Evolutionary conservation across 2,329 filamentous ascomycete species (phyloP).

Genomic region (Fusarium praegraminearum): DNA sequence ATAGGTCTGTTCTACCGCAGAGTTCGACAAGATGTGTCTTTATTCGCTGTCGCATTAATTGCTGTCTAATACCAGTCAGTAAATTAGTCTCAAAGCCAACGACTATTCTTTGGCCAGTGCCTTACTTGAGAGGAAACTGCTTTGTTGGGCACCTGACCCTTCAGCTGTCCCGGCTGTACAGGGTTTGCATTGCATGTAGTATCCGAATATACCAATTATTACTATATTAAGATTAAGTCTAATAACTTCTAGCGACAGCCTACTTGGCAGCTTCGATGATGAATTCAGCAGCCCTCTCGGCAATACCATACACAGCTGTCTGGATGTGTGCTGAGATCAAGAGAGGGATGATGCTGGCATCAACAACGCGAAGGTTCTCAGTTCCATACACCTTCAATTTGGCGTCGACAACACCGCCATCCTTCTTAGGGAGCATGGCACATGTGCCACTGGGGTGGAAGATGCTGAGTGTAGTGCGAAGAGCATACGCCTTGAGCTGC

Average conservation of each 20-base stretch:
- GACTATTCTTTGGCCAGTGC: no score
- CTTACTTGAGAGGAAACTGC: not conserved
- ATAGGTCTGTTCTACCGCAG: not conserved
- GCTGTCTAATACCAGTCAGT: no score
- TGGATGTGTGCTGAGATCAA: slow-evolving; percentile 62
- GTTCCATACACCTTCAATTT: slow-evolving; percentile 61
- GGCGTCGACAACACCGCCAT: slow-evolving; percentile 60
- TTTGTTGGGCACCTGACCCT: not conserved
- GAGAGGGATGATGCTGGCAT: slow-evolving; percentile 64
- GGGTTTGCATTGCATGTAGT: not conserved
- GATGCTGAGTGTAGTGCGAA: slow-evolving; percentile 38
- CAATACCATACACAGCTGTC: slow-evolving; percentile 65
- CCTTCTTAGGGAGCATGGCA: slow-evolving; percentile 59
- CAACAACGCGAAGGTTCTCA: slow-evolving; percentile 61
- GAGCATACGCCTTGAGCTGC: slow-evolving; percentile 32
- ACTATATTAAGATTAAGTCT: not conserved
- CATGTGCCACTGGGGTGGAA: slow-evolving; percentile 59
- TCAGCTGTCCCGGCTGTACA: not conserved
- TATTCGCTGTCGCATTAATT: no score
- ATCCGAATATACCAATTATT: not conserved
- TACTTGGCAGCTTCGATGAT: slow-evolving; percentile 39
- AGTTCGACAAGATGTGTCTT: no score
- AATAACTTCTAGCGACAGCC: no score
- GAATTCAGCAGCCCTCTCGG: slow-evolving; percentile 57
- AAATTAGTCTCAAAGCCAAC: not conserved